A percentile compares a stretch with the other conserved stretches of the same genome.
phyloP scores from a whole-genome alignment of 495 filamentous ascomycete genomes.

The Xylaria nigripes region DNA sequence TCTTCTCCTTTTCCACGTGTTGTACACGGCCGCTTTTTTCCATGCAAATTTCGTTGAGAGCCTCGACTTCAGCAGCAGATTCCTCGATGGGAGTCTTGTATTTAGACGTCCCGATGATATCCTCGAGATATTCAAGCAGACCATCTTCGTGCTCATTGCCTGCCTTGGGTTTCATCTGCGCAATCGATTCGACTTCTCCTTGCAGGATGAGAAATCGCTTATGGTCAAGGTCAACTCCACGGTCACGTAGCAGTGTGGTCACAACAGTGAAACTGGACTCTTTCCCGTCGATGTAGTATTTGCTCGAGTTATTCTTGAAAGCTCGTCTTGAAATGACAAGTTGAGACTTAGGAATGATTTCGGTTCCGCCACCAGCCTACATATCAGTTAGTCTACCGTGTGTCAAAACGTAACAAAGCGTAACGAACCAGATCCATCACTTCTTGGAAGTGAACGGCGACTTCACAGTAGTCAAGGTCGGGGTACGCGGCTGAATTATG shows the following conservation, averaged over 20 bases:
- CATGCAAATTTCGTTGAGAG: conserved; percentile 84
- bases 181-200: conserved; percentile 96
- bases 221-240: conserved; percentile 92
- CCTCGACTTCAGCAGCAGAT: conserved; percentile 77
- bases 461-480: conserved; percentile 81
- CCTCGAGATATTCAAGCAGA: conserved; percentile 91
- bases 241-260: conserved; percentile 76
- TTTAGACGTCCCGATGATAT: conserved; percentile 96
- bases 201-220: conserved; percentile 97
- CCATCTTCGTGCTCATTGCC: conserved; percentile 92
- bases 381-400: conserved; percentile 12
- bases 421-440: conserved; percentile 64
- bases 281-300: conserved; percentile 89
- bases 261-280: conserved; percentile 87
- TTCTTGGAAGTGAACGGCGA: conserved; percentile 91
- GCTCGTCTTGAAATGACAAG: conserved; percentile 84
- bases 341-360: conserved; percentile 71
- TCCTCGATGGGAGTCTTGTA: conserved; percentile 97
- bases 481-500: conserved; percentile 88
- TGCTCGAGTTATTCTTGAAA: conserved; percentile 96
- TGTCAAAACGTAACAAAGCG: background rate
- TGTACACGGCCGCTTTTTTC: conserved; percentile 93
- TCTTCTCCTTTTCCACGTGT: conserved; percentile 97
- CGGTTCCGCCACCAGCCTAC: conserved; percentile 57
- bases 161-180: conserved; percentile 98